Evolutionary conservation across 306 rosid species (phyloP), one percentile per base, ranked within the genome.

Genomic region (Pachyrhizus erosus): DNA sequence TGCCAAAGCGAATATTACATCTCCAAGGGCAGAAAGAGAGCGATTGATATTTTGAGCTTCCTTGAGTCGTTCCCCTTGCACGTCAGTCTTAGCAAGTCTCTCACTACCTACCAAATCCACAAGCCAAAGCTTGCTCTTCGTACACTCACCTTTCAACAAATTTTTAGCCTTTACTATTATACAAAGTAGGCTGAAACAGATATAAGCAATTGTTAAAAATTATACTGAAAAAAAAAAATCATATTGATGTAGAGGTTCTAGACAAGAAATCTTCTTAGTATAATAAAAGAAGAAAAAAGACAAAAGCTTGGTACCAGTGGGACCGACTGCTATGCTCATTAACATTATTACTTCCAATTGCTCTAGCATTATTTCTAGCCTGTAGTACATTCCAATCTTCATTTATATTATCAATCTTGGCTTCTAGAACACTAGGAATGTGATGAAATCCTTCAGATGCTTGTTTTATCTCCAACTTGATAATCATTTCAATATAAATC

Each of bases 261-360:
- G 39, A 33, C 48, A 6, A 34, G 20, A 67, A 69, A 64, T 37
- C 17, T 55, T 33, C 8, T 29, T 64, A 62, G 57, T 21, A 31
- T 15, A 20, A 31, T 24, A 9, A 80, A 55, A 68, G 26, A 24
- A 14, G 70, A 12, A 14, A 64, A 7, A 33, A 52, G 18, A 29
- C 45, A 83, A 75, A 48, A 81, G 75, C 39, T 43, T 7, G 61
- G 40, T 87, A 94, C 98, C 97, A 94, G 78, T 94, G 98, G 70
- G 98, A 94, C 75, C 98, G 93, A 84, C 98, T 94, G 75, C 97
- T 94, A 76, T 94, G 97, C 80, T 94, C 98, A 70, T 94, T 94
- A 61, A 94, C 92, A 4, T 94, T 91, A 67, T 92, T 94, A 82
- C 94, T 94, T 84, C 98, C 97, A 73, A 90, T 87, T 37, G 94